Percentiles rank a stretch among this genome's conserved stretches.
Conservation (phyloP, 2,329 filamentous ascomycete genomes). For the Verticillium longisporum region DNA sequence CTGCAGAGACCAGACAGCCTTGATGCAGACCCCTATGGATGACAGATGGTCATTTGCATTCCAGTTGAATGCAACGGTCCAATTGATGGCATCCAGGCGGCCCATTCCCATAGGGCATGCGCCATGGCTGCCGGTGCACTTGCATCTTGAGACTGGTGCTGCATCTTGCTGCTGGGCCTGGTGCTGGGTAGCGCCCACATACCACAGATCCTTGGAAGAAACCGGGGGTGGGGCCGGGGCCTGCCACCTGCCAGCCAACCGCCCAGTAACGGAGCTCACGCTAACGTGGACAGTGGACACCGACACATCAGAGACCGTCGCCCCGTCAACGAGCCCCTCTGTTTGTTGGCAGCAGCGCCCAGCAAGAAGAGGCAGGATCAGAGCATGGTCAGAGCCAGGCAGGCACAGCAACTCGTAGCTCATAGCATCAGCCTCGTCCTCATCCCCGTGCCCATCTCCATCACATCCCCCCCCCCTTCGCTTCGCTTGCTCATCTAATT, state of each 20-base stretch:
- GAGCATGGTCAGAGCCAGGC: background rate
- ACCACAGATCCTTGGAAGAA: background rate
- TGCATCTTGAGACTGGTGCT: background rate
- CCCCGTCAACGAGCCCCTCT: conserved; percentile 14
- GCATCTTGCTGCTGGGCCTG: background rate
- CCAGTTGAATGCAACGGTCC: background rate
- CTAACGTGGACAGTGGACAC: background rate
- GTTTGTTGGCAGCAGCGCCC: conserved; percentile 11
- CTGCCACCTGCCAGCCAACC: background rate
- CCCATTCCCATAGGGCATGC: background rate
- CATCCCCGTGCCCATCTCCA: background rate
- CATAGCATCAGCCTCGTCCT: background rate
- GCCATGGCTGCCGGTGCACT: no score
- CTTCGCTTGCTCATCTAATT: background rate
- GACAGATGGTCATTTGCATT: background rate
- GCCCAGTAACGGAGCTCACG: background rate
- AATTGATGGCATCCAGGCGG: background rate
- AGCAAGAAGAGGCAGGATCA: background rate
- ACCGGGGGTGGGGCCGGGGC: background rate
- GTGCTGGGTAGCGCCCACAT: background rate
- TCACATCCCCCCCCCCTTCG: background rate
- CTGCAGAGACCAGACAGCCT: background rate
- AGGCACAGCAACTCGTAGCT: background rate
- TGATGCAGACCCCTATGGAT: background rate
- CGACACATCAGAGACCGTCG: conserved; percentile 1